Evolutionary conservation across 345 rosid species (phyloP), one percentile per base, ranked within the genome.

Genomic region (Punica granatum): DNA sequence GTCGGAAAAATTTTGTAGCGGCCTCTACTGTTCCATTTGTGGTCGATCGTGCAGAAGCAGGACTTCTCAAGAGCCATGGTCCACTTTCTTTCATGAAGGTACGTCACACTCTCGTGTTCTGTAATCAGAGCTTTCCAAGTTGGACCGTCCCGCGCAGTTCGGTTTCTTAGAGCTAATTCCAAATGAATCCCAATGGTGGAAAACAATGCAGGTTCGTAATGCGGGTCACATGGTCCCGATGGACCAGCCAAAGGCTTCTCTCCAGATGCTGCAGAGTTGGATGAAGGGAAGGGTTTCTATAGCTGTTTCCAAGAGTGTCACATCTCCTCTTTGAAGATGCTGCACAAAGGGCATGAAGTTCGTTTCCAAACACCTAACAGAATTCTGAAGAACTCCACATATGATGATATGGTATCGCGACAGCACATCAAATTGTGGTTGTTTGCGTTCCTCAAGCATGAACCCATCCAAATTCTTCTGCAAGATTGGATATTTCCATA

Each of bases 161-260:
- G 41, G 41, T 4, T 37, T 37, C 6, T 37, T 11, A 11, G 41
- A 4, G 41, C 41, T 37, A 5, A 37, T 37, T 37, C 11, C 6
- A 37, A 37, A 4, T 11, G 41, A 11, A 37, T 37, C 41, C 41
- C 11, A 37, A 37, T 37, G 41, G 41, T 37, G 5, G 11, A 37
- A 37, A 37, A 37, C 11, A 37, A 12, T 34, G 65, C 79, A 89
- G 98, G 92, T 92, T 6, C 82, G 84, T 36, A 68, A 85, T 67
- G 99, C 96, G 14, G 93, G 96, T 60, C 97, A 86, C 71, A 82
- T 86, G 96, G 97, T 91, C 68, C 95, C 96, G 6, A 91, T 89
- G 96, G 97, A 94, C 84, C 97, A 91, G 65, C 95, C 96, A 14
- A 89, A 94, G 74, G 91, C 85, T 69, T 80, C 97, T 42, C 72